phyloP scores from a whole-genome alignment of 192 early-diverging fungal genomes.

The Gorgonomyces haynaldii region DNA sequence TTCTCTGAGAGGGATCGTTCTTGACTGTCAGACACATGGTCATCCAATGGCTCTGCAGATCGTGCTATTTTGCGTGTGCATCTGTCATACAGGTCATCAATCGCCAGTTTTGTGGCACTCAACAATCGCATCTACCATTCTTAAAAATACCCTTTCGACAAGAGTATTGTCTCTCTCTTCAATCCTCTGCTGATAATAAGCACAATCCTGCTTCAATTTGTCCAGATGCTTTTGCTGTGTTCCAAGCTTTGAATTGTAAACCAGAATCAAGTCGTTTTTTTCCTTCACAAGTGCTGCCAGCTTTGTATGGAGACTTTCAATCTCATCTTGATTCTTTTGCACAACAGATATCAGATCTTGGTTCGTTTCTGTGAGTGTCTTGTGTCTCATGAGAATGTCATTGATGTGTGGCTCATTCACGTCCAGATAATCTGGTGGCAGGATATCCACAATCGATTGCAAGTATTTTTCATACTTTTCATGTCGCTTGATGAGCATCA shows the following conservation, averaged over 20 bases:
- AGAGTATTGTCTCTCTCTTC: slow-evolving; percentile 43
- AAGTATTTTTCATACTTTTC: slow-evolving; percentile 45
- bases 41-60: neutral
- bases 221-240: slow-evolving; percentile 44
- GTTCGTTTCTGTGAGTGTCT: slow-evolving; percentile 48
- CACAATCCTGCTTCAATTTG: slow-evolving; percentile 36
- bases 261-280: slow-evolving; percentile 48
- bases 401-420: slow-evolving; percentile 53
- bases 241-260: slow-evolving; percentile 45
- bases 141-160: slow-evolving; percentile 33
- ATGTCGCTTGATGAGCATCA: slow-evolving; percentile 29
- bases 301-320: slow-evolving; percentile 27
- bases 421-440: slow-evolving; percentile 50
- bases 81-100: slow-evolving; percentile 46
- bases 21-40: neutral
- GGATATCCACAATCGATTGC: slow-evolving; percentile 41
- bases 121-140: slow-evolving; percentile 32
- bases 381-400: slow-evolving; percentile 49
- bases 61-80: slow-evolving; percentile 16
- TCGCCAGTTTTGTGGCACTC: slow-evolving; percentile 47
- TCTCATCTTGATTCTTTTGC: slow-evolving; percentile 32
- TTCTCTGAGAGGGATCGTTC: slow-evolving; percentile 19
- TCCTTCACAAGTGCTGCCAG: slow-evolving; percentile 40
- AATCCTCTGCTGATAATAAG: slow-evolving; percentile 34
- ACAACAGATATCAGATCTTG: slow-evolving; percentile 35